phyloP scores from a whole-genome alignment of 2,329 filamentous ascomycete genomes.

The Ilyonectria sp. region DNA sequence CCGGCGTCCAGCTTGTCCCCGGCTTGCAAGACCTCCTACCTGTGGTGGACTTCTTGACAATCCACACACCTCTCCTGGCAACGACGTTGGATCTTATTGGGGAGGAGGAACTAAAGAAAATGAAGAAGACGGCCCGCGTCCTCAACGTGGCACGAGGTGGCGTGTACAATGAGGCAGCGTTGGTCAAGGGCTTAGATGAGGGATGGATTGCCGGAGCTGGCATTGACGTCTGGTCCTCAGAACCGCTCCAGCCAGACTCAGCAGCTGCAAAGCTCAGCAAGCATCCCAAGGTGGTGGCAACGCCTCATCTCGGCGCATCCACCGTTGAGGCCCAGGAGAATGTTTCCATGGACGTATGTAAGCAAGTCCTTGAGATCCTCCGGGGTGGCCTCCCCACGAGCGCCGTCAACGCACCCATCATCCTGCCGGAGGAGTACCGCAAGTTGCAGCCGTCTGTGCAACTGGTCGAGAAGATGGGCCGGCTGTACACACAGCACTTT shows the following conservation, averaged over 20 bases:
- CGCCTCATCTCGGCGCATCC: slow-evolving; percentile 84
- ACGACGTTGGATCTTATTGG: slow-evolving; percentile 83
- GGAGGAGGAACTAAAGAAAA: slow-evolving; percentile 74
- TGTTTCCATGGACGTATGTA: slow-evolving; percentile 86
- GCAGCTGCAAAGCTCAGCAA: slow-evolving; percentile 74
- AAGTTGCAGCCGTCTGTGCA: slow-evolving; percentile 83
- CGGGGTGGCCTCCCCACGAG: slow-evolving; percentile 80
- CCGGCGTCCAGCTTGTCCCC: slow-evolving; percentile 75
- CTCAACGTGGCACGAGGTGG: slow-evolving; percentile 86
- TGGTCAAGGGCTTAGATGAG: slow-evolving; percentile 78
- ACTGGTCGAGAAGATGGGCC: slow-evolving; percentile 85
- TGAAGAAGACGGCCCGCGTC: slow-evolving; percentile 82
- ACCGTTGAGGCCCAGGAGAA: slow-evolving; percentile 90
- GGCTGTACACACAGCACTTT: slow-evolving; percentile 84
- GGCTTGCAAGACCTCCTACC: slow-evolving; percentile 73
- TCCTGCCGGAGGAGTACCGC: slow-evolving; percentile 84
- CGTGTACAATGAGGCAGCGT: slow-evolving; percentile 82
- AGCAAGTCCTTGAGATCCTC: slow-evolving; percentile 82
- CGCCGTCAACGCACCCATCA: slow-evolving; percentile 86
- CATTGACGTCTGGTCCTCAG: slow-evolving; percentile 84
- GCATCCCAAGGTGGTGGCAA: slow-evolving; percentile 82
- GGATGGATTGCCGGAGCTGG: slow-evolving; percentile 83
- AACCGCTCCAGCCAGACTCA: slow-evolving; percentile 73
- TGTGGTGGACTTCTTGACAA: slow-evolving; percentile 81
- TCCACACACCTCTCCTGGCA: slow-evolving; percentile 85